These are phyloP conservation scores for Canariomyces notabilis DNA, from an alignment of 2,329 filamentous ascomycete species.

Conservation along the genomic window DNA sequence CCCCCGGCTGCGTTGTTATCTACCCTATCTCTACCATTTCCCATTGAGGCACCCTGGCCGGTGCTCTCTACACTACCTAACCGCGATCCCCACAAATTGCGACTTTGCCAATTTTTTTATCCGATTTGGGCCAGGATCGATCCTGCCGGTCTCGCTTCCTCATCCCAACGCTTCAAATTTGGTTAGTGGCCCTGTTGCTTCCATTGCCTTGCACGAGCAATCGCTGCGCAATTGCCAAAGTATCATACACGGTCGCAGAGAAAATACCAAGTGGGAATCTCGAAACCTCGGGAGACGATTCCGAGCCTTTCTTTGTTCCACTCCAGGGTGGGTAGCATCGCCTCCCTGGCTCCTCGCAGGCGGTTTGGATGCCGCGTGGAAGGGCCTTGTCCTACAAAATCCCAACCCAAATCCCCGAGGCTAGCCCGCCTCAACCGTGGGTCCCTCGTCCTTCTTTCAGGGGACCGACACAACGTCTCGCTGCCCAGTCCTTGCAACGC, in stretches of 20 bases:
- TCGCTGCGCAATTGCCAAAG: constrained; percentile 15
- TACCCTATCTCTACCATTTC: constrained; percentile 17
- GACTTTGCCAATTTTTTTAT: constrained; percentile 1
- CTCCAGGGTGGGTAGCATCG: constrained; percentile 21
- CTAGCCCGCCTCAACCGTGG: constrained; percentile 46
- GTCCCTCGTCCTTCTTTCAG: constrained; percentile 41
- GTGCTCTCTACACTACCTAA: constrained; percentile 32
- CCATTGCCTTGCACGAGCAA: constrained; percentile 1
- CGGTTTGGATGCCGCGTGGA: constrained; percentile 23
- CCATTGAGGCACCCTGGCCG: constrained; percentile 22
- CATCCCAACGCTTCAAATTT: constrained; percentile 26
- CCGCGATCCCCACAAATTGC: constrained; percentile 19
- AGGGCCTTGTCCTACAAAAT: constrained; percentile 24
- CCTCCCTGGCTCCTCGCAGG: constrained; percentile 18
- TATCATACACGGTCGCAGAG: constrained; percentile 28
- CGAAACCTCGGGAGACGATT: constrained; percentile 35
- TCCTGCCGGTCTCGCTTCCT: constrained; percentile 21
- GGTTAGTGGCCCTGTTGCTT: constrained; percentile 20
- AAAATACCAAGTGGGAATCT: constrained; percentile 33
- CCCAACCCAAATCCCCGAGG: constrained; percentile 33
- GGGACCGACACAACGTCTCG: constrained; percentile 27
- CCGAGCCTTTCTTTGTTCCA: constrained; percentile 29
- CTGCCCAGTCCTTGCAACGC: constrained; percentile 31
- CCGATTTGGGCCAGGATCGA: constrained; percentile 12
- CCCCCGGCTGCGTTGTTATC: constrained; percentile 23